Evolutionary conservation across 2,329 filamentous ascomycete genomes (phyloP).

Genomic region (Beauveria medogensis): DNA sequence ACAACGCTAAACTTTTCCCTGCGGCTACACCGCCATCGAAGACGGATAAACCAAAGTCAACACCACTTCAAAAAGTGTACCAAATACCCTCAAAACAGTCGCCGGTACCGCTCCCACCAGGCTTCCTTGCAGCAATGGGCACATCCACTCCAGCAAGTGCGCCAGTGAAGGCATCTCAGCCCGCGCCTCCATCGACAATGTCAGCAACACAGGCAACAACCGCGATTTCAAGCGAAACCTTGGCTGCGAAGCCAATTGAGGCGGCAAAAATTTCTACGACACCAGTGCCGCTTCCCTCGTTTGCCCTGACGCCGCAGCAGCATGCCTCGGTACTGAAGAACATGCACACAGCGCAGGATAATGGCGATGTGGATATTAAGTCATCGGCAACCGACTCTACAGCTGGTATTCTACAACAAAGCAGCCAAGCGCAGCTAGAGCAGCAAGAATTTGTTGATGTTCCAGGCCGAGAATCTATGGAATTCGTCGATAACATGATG

Average conservation of each 20-base stretch:
- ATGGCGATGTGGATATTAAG: not conserved
- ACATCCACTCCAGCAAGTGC: conserved; percentile 18
- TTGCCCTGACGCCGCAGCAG: conserved; percentile 5
- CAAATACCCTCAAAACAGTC: conserved; percentile 34
- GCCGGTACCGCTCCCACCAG: conserved; percentile 35
- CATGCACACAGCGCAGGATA: not conserved
- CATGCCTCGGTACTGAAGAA: not conserved
- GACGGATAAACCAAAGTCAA: conserved; percentile 18
- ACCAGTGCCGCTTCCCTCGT: conserved; percentile 24
- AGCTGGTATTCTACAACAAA: not conserved
- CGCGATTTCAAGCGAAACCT: not conserved
- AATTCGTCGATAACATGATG: conserved; percentile 46
- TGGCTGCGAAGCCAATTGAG: not conserved
- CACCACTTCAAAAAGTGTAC: conserved; percentile 20
- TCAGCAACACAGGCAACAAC: not conserved
- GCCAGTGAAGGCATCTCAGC: conserved; percentile 12
- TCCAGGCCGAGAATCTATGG: conserved; percentile 35
- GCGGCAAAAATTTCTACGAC: conserved; percentile 19
- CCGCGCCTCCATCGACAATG: not conserved
- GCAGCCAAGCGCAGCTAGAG: conserved; percentile 13
- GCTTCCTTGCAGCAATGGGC: conserved; percentile 34
- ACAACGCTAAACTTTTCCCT: conserved; percentile 9
- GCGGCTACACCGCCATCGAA: conserved; percentile 10
- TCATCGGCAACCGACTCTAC: too few species aligned
- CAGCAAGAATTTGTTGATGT: conserved; percentile 32